Base-by-base conservation (phyloP, 2,329 filamentous ascomycete genomes). In the Zopfia rhizophila region DNA sequence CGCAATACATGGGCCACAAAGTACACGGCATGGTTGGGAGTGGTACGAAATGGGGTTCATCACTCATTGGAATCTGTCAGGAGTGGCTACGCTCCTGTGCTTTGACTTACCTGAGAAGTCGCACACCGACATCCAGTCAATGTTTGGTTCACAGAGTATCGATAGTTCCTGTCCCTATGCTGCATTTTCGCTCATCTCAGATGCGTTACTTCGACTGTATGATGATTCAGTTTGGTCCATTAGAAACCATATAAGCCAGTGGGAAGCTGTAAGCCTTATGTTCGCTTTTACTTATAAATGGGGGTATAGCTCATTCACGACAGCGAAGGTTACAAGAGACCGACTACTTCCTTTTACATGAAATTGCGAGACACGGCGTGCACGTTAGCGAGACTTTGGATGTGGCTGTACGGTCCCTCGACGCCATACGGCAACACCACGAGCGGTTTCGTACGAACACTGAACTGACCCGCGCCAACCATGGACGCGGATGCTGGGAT, bases 21-120 rank as follows among this genome's bases (percentile, higher is more conserved):
- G 31, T 14, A 29, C 30, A 4, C 28, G 7, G 38, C 27, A 55
- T 42, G 44, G 48, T 3, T 55, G 40, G 47, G 51, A 51, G 19
- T 55, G 51, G 48, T 55, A 55, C 44, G 48, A 55, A 23, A 48
- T 51, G 43, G 43, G 39, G 11, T 55, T 55, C 31, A 38, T 51
- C 30, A 14, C 23, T n/a, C 30, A 23, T 24, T 55, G 48, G 47
- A 51, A 7, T 6, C 36, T 19, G 13, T 32, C 36, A 8, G 27
- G 38, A 3, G 10, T 12, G 10, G 5, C 33, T 10, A 51, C 44
- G 17, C 21, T 55, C 4, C 14, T 55, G 17, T 51, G 51, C 30
- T 55, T 55, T 29, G 44, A 55, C 28, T 11, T 55, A 19, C 48
- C 51, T 43, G 14, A 24, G 12, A 51, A 39, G 25, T 33, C 36